Evolutionary conservation across 2,329 filamentous ascomycete genomes (phyloP).

Genomic region (Neonectria coccinea): DNA sequence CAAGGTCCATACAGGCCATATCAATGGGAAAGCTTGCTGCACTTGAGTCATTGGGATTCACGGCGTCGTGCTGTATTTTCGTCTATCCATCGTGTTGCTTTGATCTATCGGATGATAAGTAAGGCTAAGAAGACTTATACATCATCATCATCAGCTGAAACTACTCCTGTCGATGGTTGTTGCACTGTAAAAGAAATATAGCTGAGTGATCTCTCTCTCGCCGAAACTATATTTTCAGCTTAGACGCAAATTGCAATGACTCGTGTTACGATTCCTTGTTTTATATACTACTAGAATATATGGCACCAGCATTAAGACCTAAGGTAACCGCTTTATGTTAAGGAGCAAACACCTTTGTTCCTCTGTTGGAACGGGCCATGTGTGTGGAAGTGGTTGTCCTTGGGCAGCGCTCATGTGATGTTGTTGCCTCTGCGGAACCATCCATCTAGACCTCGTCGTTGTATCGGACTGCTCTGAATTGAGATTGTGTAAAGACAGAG

Average conservation of each 20-base stretch:
- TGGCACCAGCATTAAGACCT: neutral
- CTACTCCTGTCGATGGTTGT: too few species aligned
- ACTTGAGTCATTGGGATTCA: too few species aligned
- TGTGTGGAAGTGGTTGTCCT: neutral
- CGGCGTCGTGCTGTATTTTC: too few species aligned
- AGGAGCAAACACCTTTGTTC: neutral
- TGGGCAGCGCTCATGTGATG: neutral
- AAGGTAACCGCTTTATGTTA: neutral
- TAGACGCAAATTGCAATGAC: neutral
- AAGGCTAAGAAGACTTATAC: too few species aligned
- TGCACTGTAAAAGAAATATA: neutral
- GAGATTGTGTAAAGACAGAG: neutral
- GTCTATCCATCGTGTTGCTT: too few species aligned
- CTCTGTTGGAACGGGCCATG: too few species aligned
- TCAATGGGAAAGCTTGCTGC: too few species aligned
- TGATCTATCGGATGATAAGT: too few species aligned
- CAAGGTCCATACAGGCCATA: too few species aligned
- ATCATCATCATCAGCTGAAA: neutral
- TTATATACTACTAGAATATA: neutral
- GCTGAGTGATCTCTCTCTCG: neutral
- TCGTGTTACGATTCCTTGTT: neutral
- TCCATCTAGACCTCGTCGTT: neutral
- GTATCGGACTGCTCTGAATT: neutral
- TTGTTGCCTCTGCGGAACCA: neutral
- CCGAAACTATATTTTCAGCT: neutral